Evolutionary conservation across 139 green algal species (phyloP), one percentile per base, ranked within the genome.

Genomic region (Gonium pectorale): DNA sequence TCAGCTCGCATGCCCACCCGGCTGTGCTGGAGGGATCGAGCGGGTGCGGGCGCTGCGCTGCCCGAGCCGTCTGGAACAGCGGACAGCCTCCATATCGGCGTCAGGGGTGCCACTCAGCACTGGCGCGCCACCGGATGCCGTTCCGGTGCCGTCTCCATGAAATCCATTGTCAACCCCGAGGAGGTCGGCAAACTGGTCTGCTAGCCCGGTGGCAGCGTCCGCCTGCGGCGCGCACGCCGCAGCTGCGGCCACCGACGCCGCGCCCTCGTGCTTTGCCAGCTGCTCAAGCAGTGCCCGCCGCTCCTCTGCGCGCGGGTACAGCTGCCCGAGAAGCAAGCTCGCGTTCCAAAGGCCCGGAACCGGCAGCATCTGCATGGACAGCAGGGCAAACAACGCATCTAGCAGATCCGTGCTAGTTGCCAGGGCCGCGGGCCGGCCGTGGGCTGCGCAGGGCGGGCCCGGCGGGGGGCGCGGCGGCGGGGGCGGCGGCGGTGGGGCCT

Each of bases 301-400:
- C 40, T 70, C 71, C 29, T 64, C 41, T 33, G 40, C 54, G 41
- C 77, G 72, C 43, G 86, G 70, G 26, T 95, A 84, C 49, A 96
- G 87, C 74, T 93, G 90, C 41, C 80, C 29, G 11, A 96, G 82
- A 66, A 95, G 87, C 86, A 90, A 92, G n/a, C 73, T 88, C 0
- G 88, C 38, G 19, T 90, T 69, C 86, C 80, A 90, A 31, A 96
- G 85, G 4, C 71, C 86, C 9, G 90, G 51, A 9, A 89, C 74
- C 4, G 93, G 93, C 88, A 96, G 72, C 69, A 90, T 59, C 24
- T 84, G 69, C 44, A 87, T 77, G 26, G 73, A 40, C 80, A 95
- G 79, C 70, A 91, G 64, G 7, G 13, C 29, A 66, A 91, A 92
- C 84, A 96, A 78, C 31, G 86, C 86, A 13, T 89, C 77, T 0